Conservation (phyloP, 176 grass and related monocot species). For the Calamus simplicifolius region DNA sequence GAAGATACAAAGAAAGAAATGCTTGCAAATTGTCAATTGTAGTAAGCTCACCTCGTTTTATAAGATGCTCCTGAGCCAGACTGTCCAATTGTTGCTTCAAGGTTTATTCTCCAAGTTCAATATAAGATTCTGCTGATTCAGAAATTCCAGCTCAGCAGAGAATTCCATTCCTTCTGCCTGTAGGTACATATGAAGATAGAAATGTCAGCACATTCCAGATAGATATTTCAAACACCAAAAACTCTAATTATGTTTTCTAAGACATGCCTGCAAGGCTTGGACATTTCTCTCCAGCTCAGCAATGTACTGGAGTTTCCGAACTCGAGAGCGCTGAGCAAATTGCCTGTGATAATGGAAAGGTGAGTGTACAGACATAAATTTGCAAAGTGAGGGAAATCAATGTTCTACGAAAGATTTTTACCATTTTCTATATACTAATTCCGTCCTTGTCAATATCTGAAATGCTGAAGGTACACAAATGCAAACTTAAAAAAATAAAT, state of each 20-base stretch:
- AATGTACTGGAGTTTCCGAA: conserved; percentile 17
- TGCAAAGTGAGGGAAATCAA: too few relatives aligned
- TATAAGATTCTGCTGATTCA: conserved; percentile 89
- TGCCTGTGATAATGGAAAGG: conserved; percentile 4
- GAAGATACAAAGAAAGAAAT: neutral
- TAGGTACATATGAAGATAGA: conserved; percentile 11
- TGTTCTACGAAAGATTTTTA: neutral
- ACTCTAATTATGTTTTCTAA: neutral
- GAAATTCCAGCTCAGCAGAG: conserved; percentile 91
- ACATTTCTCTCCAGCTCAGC: conserved; percentile 15
- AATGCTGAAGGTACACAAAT: too few relatives aligned
- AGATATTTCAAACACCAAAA: too few relatives aligned
- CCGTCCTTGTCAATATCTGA: too few relatives aligned
- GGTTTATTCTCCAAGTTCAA: conserved; percentile 86
- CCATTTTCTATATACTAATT: neutral
- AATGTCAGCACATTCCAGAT: too few relatives aligned
- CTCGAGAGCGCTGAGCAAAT: conserved; percentile 17
- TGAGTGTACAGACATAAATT: too few relatives aligned
- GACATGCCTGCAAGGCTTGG: conserved; percentile 60
- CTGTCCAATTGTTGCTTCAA: conserved; percentile 89
- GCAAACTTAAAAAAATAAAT: too few relatives aligned
- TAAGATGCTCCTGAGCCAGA: conserved; percentile 77
- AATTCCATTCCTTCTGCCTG: conserved; percentile 74
- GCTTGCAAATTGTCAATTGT: too few relatives aligned
- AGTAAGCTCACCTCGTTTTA: conserved; percentile 68